phyloP scores from a whole-genome alignment of 2,329 filamentous ascomycete genomes.

The Stagonosporopsis tanaceti region DNA sequence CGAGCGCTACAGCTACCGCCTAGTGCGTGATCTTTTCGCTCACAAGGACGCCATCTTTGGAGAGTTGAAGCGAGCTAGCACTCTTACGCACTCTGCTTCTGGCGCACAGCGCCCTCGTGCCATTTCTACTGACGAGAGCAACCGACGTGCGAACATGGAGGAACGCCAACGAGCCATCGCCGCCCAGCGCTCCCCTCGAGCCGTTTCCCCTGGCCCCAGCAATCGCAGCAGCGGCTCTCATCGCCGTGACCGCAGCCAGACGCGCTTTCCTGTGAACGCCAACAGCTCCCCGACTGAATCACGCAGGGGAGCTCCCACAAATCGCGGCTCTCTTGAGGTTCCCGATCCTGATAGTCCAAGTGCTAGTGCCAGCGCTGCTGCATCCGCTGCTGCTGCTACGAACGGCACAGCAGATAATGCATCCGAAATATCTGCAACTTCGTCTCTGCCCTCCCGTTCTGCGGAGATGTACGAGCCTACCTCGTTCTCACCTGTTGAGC shows the following conservation, averaged over 20 bases:
- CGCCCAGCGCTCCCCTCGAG: conserved; percentile 69
- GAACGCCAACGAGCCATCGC: conserved; percentile 84
- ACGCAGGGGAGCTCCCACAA: conserved; percentile 62
- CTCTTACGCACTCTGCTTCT: conserved; percentile 66
- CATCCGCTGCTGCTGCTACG: conserved; percentile 34
- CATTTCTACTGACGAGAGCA: conserved; percentile 94
- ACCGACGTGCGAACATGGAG: conserved; percentile 91
- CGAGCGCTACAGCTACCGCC: conserved; percentile 88
- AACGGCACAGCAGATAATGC: conserved; percentile 48
- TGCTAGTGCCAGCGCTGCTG: conserved; percentile 39
- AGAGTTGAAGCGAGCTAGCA: conserved; percentile 90
- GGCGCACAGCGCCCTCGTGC: conserved; percentile 75
- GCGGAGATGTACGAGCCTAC: conserved; percentile 18
- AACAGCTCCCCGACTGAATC: conserved; percentile 63
- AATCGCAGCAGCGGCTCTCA: conserved; percentile 52
- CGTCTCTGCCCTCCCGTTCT: conserved; percentile 10
- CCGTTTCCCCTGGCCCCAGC: conserved; percentile 74
- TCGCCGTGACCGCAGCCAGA: conserved; percentile 79
- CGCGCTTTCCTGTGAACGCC: conserved; percentile 79
- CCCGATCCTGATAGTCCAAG: conserved; percentile 64
- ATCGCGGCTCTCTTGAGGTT: conserved; percentile 79
- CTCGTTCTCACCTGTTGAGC: conserved; percentile 30
- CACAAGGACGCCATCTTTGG: conserved; percentile 96
- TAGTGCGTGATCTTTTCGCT: conserved; percentile 89
- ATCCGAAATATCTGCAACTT: conserved; percentile 15